These are phyloP conservation scores for Plenodomus lindquistii DNA, from an alignment of 2,329 filamentous ascomycete species.

Conservation along the genomic window DNA sequence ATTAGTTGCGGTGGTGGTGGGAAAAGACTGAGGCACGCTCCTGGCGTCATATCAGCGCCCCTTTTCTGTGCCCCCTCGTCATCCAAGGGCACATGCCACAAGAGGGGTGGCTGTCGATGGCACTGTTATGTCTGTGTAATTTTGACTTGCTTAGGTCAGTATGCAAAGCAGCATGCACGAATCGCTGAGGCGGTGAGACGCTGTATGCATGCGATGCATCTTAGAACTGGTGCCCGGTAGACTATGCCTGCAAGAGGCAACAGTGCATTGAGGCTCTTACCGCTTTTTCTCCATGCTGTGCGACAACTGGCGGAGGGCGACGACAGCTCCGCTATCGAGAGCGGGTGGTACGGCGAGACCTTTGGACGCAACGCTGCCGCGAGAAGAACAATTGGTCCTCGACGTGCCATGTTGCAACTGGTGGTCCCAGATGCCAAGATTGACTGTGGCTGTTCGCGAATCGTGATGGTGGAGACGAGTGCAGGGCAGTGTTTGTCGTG, in stretches of 20 bases:
- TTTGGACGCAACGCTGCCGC: conserved; percentile 16
- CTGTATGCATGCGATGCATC: conserved; percentile 22
- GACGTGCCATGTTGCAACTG: conserved; percentile 34
- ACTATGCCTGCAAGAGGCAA: conserved; percentile 37
- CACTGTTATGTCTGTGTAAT: conserved; percentile 6
- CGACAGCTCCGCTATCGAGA: conserved; percentile 21
- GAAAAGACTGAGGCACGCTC: conserved; percentile 17
- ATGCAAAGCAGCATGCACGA: conserved; percentile 16
- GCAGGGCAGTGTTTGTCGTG: too few species aligned
- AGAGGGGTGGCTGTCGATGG: conserved; percentile 9
- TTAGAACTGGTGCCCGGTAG: conserved; percentile 21
- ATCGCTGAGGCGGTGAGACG: conserved; percentile 31
- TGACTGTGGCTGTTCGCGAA: neutral
- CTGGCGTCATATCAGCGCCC: conserved; percentile 29
- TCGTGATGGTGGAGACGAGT: neutral
- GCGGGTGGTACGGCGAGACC: conserved; percentile 23
- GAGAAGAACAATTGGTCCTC: conserved; percentile 29
- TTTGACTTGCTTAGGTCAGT: conserved; percentile 22
- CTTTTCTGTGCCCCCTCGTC: conserved; percentile 32
- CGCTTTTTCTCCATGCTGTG: conserved; percentile 37
- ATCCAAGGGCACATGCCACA: conserved; percentile 23
- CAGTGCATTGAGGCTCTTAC: conserved; percentile 31
- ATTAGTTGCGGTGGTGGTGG: conserved; percentile 33
- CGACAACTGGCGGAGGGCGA: conserved; percentile 17
- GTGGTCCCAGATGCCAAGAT: conserved; percentile 12